Percentiles rank a stretch among this genome's conserved stretches.
Evolutionary conservation across 345 rosid species (phyloP).

Genomic region (Euphorbia lathyris): DNA sequence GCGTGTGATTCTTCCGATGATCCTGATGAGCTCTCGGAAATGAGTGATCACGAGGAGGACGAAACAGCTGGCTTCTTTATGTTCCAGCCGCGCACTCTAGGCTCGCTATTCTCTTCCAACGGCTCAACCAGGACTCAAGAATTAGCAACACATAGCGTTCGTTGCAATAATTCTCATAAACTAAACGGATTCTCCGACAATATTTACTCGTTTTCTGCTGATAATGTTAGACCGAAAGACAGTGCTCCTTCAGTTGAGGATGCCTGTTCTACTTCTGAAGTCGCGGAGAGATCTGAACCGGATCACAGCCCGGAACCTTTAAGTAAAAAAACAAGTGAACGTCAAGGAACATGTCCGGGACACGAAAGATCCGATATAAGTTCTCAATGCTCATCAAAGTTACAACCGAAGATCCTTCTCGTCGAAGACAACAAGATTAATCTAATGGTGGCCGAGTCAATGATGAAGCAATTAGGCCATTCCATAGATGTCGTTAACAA

Average conservation of each 20-base stretch:
- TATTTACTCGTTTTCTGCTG: slow-evolving; percentile 38
- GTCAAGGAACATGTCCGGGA: slow-evolving; percentile 29
- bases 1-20: slow-evolving; percentile 62
- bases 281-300: slow-evolving; percentile 43
- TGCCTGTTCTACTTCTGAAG: slow-evolving; percentile 50
- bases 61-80: slow-evolving; percentile 66
- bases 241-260: slow-evolving; percentile 39
- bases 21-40: slow-evolving; percentile 70
- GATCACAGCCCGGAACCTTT: slow-evolving; percentile 40
- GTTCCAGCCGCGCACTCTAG: slow-evolving; percentile 66
- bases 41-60: slow-evolving; percentile 66
- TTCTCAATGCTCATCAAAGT: slow-evolving; percentile 28
- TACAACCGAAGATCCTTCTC: slow-evolving; percentile 80
- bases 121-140: slow-evolving; percentile 47
- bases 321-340: slow-evolving; percentile 31
- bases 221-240: slow-evolving; percentile 40
- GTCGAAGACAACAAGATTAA: slow-evolving; percentile 95
- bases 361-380: slow-evolving; percentile 33
- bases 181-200: slow-evolving; percentile 36
- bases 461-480: slow-evolving; percentile 90
- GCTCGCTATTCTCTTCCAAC: slow-evolving; percentile 55
- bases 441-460: slow-evolving; percentile 72
- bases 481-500: slow-evolving; percentile 68
- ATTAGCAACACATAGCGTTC: slow-evolving; percentile 27
- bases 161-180: no score